These are phyloP conservation scores for Hypoxylon rubiginosum DNA, from an alignment of 2,329 filamentous ascomycete species.

Conservation along the genomic window DNA sequence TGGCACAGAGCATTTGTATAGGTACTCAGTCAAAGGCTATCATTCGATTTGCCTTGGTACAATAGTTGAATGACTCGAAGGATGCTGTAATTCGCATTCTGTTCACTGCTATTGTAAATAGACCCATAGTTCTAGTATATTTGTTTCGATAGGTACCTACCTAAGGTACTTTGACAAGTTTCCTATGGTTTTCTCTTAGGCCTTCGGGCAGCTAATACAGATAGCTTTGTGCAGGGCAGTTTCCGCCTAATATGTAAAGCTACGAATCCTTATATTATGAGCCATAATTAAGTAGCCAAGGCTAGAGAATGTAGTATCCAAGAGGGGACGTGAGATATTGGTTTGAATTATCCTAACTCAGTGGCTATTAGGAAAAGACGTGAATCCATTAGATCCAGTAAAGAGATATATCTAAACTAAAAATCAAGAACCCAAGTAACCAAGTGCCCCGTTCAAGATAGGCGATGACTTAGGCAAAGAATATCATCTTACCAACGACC, in stretches of 20 bases:
- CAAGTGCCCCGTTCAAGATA: neutral
- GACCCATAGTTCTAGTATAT: neutral
- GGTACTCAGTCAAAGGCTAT: neutral
- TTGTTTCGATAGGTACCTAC: neutral
- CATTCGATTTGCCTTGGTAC: neutral
- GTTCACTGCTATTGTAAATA: neutral
- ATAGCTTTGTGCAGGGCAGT: neutral
- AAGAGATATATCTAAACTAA: neutral
- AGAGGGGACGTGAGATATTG: neutral
- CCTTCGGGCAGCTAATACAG: neutral
- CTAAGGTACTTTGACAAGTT: neutral
- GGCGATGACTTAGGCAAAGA: neutral
- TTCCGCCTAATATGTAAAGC: neutral
- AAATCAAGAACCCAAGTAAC: neutral
- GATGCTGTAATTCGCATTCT: neutral
- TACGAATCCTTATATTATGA: neutral
- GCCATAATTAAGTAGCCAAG: neutral
- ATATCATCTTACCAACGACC: neutral
- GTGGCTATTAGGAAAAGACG: neutral
- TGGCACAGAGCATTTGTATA: neutral
- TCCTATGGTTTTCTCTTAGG: neutral
- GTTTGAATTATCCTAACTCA: neutral
- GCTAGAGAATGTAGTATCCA: neutral
- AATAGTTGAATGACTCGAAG: neutral
- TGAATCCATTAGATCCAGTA: neutral